Evolutionary conservation across 495 filamentous ascomycete genomes (phyloP), one percentile per base, ranked within the genome.

Genomic region (Hypoxylon fragiforme): DNA sequence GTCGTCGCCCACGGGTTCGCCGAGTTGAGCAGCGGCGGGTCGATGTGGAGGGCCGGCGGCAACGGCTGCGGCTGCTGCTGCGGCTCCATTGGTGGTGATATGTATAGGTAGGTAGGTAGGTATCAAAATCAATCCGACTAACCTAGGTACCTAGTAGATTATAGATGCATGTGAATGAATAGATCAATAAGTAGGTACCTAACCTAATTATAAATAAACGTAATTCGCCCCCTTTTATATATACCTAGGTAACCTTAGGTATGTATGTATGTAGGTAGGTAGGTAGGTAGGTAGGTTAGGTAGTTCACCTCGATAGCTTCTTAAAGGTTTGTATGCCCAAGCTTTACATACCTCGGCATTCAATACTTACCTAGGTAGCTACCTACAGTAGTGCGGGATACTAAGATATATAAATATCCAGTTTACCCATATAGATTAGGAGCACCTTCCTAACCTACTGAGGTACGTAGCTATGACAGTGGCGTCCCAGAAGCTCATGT

Each of bases 1-100:
- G 78, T 81, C 0, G 82, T 87, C 9, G 86, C 85, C 85, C 87
- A 89, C 3, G 86, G 85, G 45, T 77, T 82, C 16, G 87, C 77
- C 1, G 86, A 83, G 68, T 90, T 90, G 60, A 89, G 65, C 21
- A 90, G 76, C 0, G 87, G 85, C 3, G 85, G 86, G 22, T 69
- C 22, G 60, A 90, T 82, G 12, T 53, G 32, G 16, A 83, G 47
- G 7, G 57, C 63, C 2, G 74, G 71, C 5, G 65, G 66, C 4
- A 28, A 9, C 24, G 24, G 24, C 9, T 28, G 24, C 24, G 24
- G 9, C 24, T 4, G 4, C 24, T 4, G 4, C 24, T 28, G 24
- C 4, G 48, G 19, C 8, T 7, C 15, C 22, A 35, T 41, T 4
- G 30, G 24, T n/a, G n/a, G n/a, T n/a, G n/a, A n/a, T n/a, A n/a